These are phyloP conservation scores for Rhinocladiella similis DNA, from an alignment of 2,329 filamentous ascomycete species.

Conservation along the genomic window DNA sequence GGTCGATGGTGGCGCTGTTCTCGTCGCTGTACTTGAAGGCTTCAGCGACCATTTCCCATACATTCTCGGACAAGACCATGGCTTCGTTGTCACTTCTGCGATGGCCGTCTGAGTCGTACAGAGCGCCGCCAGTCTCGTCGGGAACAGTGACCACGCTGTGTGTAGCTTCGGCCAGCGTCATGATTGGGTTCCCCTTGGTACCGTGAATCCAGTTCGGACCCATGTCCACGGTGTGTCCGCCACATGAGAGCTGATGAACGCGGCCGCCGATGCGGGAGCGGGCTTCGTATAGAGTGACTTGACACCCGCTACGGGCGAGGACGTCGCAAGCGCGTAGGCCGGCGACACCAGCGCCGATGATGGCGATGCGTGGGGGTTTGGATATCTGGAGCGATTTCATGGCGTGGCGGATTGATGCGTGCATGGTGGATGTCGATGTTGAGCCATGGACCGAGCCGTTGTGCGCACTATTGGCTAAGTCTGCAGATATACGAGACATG, in stretches of 20 bases:
- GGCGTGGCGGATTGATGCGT: constrained; percentile 7
- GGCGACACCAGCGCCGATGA: constrained; percentile 62
- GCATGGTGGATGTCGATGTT: neutral
- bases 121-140: constrained; percentile 48
- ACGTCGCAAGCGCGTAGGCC: constrained; percentile 62
- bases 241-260: constrained; percentile 51
- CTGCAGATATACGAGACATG: constrained; percentile 26
- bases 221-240: constrained; percentile 58
- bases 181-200: constrained; percentile 59
- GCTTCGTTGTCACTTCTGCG: constrained; percentile 38
- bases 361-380: constrained; percentile 52
- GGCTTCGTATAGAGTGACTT: constrained; percentile 62
- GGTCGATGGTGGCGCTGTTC: constrained; percentile 51
- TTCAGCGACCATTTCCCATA: constrained; percentile 60
- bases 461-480: constrained; percentile 20
- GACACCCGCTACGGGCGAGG: constrained; percentile 54
- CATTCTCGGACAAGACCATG: constrained; percentile 40
- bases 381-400: constrained; percentile 32
- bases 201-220: constrained; percentile 68
- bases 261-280: constrained; percentile 60
- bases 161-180: constrained; percentile 55
- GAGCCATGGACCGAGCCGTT: constrained; percentile 5
- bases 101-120: constrained; percentile 51
- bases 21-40: constrained; percentile 62
- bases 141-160: constrained; percentile 52